Evolutionary conservation across 768 basidiomycete genomes (phyloP).

Genomic region (Phylloporus arenicola): DNA sequence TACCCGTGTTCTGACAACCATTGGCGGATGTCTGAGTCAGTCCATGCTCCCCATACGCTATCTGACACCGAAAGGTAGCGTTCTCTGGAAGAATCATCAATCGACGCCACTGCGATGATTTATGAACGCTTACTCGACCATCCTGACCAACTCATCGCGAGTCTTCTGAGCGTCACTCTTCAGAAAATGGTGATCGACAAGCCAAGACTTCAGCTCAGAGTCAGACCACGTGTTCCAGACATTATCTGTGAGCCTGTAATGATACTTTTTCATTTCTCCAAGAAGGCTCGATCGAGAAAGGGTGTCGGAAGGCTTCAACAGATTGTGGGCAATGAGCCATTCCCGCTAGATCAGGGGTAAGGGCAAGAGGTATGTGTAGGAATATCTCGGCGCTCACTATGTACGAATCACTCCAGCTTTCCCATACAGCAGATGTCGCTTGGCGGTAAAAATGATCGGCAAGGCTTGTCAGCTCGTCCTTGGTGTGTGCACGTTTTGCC

Average conservation of each 20-base stretch:
- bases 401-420: slow-evolving; percentile 83
- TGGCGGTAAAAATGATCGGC: slow-evolving; percentile 66
- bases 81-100: slow-evolving; percentile 38
- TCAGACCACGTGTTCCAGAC: slow-evolving; percentile 74
- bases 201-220: slow-evolving; percentile 70
- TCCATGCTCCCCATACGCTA: slow-evolving; percentile 65
- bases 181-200: slow-evolving; percentile 66
- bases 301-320: slow-evolving; percentile 60
- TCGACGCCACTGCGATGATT: too few relatives aligned
- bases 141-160: slow-evolving; percentile 72
- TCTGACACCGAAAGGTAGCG: slow-evolving; percentile 62
- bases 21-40: slow-evolving; percentile 60
- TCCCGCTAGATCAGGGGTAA: slow-evolving; percentile 44
- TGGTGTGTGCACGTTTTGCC: slow-evolving; percentile 47
- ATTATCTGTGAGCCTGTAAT: slow-evolving; percentile 53
- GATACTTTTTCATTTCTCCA: slow-evolving; percentile 70
- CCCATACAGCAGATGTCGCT: slow-evolving; percentile 62
- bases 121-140: slow-evolving; percentile 49
- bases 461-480: slow-evolving; percentile 61
- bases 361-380: neutral
- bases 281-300: slow-evolving; percentile 50
- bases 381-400: slow-evolving; percentile 44
- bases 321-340: slow-evolving; percentile 78
- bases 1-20: slow-evolving; percentile 77
- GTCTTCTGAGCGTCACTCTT: slow-evolving; percentile 63